Conservation (phyloP, 2,329 filamentous ascomycete genomes). For the Dothidotthia symphoricarpi region DNA sequence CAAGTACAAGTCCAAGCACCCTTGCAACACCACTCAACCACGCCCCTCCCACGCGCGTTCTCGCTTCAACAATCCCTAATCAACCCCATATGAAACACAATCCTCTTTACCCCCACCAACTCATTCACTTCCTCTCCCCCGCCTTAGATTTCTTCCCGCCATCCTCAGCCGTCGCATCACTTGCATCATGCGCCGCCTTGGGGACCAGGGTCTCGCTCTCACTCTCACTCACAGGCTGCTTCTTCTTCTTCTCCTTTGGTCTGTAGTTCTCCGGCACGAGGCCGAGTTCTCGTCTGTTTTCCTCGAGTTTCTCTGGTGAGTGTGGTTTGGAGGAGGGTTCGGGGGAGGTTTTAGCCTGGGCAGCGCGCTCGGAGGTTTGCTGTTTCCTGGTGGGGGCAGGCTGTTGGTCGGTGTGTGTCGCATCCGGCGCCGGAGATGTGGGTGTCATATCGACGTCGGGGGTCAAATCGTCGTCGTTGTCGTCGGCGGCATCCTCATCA, state of each 20-base stretch:
- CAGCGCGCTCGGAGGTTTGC: slow-evolving; percentile 7
- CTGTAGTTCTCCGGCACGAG: slow-evolving; percentile 23
- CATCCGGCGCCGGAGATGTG: slow-evolving; percentile 1
- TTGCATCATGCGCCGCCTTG: slow-evolving; percentile 50
- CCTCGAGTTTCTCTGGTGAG: slow-evolving; percentile 9
- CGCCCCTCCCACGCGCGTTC: no score
- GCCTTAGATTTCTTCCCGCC: no score
- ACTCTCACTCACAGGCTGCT: slow-evolving; percentile 36
- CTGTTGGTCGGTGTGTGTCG: background rate
- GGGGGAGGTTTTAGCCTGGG: slow-evolving; percentile 4
- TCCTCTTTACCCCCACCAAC: no score
- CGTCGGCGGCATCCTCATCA: slow-evolving; percentile 69
- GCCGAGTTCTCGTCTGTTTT: slow-evolving; percentile 11
- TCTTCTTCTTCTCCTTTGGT: slow-evolving; percentile 12
- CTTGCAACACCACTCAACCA: background rate
- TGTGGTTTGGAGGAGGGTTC: slow-evolving; percentile 11
- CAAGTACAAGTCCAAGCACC: background rate
- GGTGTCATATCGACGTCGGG: slow-evolving; percentile 6
- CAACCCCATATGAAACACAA: no score
- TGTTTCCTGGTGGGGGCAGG: slow-evolving; percentile 1
- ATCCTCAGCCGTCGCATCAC: no score
- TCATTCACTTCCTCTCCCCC: no score
- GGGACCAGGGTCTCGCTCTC: slow-evolving; percentile 51
- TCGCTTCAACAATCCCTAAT: no score
- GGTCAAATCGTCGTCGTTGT: slow-evolving; percentile 53